phyloP scores from a whole-genome alignment of 306 rosid genomes.

The Parietaria judaica region DNA sequence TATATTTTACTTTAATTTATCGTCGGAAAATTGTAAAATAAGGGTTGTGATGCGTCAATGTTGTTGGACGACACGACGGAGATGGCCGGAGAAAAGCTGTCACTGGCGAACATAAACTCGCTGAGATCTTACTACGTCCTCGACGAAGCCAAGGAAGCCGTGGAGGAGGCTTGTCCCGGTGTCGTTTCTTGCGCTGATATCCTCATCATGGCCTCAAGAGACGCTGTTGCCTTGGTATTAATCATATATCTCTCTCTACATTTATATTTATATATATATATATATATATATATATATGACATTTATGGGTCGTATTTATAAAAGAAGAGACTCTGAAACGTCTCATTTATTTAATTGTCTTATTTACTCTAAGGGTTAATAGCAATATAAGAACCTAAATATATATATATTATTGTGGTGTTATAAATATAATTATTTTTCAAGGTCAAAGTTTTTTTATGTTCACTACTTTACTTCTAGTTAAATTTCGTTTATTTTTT shows the following conservation, averaged over 20 bases:
- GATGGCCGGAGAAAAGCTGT: conserved; percentile 72
- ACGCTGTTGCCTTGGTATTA: conserved; percentile 65
- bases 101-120: conserved; percentile 74
- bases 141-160: conserved; percentile 58
- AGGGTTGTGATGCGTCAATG: conserved; percentile 94
- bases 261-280: not conserved
- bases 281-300: not conserved
- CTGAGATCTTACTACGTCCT: conserved; percentile 70
- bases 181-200: conserved; percentile 89
- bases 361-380: no score
- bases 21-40: not conserved
- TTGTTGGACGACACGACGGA: conserved; percentile 74
- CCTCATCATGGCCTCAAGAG: conserved; percentile 79
- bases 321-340: not conserved
- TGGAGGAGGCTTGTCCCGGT: conserved; percentile 57
- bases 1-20: no score
- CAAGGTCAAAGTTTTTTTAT: no score
- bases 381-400: no score
- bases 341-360: no score
- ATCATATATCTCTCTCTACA: not conserved
- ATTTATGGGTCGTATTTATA: not conserved
- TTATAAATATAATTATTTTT: no score
- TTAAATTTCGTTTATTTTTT: no score
- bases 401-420: no score
- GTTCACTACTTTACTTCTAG: no score